Conservation (phyloP, 2,329 filamentous ascomycete genomes). For the Elsinoe batatas region DNA sequence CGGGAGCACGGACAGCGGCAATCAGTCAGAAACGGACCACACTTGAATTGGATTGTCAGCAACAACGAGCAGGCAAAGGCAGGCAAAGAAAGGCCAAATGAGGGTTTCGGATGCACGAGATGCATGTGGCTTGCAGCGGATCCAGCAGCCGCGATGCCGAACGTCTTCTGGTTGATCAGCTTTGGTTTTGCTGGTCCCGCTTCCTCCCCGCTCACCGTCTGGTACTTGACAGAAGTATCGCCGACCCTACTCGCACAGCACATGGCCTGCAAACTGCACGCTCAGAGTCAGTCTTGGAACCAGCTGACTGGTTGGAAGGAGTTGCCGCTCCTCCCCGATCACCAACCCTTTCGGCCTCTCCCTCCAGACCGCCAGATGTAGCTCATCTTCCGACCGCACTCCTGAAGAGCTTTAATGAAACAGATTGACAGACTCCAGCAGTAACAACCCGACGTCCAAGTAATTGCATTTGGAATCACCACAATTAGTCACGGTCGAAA, state of each 20-base stretch:
- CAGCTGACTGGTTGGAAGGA: constrained; percentile 3
- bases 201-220: constrained; percentile 5
- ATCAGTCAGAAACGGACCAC: not conserved
- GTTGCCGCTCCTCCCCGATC: constrained; percentile 1
- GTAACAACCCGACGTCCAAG: not conserved
- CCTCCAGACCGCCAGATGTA: not conserved
- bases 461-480: constrained; percentile 1
- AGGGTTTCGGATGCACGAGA: constrained; percentile 1
- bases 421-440: not conserved
- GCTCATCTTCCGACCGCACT: not conserved
- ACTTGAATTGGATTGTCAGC: not conserved
- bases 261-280: constrained; percentile 2
- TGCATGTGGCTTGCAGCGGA: constrained; percentile 5
- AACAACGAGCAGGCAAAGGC: not conserved
- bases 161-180: not conserved
- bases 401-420: not conserved
- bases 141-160: not conserved
- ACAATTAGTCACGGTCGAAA: not conserved
- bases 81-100: not conserved
- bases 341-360: not conserved
- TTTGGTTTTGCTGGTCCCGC: not conserved
- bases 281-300: not conserved
- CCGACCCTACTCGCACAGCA: not conserved
- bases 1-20: not conserved
- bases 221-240: not conserved